A percentile compares a stretch with the other conserved stretches of the same genome.
phyloP scores from a whole-genome alignment of 768 basidiomycete genomes.

The Lactifluus pinguis region DNA sequence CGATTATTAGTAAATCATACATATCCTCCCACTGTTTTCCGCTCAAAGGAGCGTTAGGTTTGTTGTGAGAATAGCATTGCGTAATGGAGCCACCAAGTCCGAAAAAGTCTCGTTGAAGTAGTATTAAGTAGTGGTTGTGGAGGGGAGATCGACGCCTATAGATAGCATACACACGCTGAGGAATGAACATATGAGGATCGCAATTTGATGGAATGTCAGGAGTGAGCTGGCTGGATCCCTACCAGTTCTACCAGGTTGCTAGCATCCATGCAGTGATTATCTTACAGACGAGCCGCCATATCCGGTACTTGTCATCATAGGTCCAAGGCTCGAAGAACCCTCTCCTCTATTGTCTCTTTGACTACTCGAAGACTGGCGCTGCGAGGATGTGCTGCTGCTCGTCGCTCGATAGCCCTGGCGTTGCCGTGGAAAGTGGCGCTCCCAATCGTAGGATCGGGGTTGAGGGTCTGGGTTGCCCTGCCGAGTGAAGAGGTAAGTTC shows the following conservation, averaged over 20 bases:
- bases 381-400: constrained; percentile 8
- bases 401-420: constrained; percentile 24
- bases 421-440: constrained; percentile 18
- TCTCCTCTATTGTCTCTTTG: constrained; percentile 46
- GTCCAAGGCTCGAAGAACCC: constrained; percentile 58
- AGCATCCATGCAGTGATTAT: constrained; percentile 26
- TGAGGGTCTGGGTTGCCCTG: constrained; percentile 21
- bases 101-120: not conserved
- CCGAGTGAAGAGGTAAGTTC: constrained; percentile 43
- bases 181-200: not conserved
- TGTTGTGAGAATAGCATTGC: not conserved
- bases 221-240: not conserved
- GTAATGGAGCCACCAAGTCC: not conserved
- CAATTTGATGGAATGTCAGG: not conserved
- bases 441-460: constrained; percentile 49
- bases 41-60: not conserved
- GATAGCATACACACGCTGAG: not conserved
- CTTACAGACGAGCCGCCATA: constrained; percentile 70
- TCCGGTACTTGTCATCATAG: constrained; percentile 70
- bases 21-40: not conserved
- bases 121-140: not conserved
- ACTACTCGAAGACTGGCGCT: constrained; percentile 1
- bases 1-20: not conserved
- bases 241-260: not conserved
- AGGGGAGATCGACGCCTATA: not conserved